phyloP scores from a whole-genome alignment of 2,329 filamentous ascomycete species.

The Sarocladium strictum region DNA sequence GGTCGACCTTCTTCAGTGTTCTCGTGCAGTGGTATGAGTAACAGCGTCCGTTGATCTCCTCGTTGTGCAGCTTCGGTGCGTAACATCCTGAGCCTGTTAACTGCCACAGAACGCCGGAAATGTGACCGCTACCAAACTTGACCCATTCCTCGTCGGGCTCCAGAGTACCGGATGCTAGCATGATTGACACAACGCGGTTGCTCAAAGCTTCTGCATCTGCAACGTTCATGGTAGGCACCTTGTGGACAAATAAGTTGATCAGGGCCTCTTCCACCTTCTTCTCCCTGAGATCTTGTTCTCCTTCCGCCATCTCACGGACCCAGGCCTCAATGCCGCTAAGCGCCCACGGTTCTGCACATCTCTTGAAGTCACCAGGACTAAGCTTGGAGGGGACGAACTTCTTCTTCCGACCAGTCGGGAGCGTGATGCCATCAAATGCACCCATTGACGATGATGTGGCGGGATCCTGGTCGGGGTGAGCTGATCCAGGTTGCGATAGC shows the following conservation, averaged over 20 bases:
- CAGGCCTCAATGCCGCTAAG: slow-evolving; percentile 81
- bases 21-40: slow-evolving; percentile 93
- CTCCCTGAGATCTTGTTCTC: slow-evolving; percentile 80
- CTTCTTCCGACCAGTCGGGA: slow-evolving; percentile 72
- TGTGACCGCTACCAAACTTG: slow-evolving; percentile 73
- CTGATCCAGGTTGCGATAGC: slow-evolving; percentile 43
- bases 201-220: slow-evolving; percentile 89
- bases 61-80: slow-evolving; percentile 72
- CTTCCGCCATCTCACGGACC: slow-evolving; percentile 85
- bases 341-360: slow-evolving; percentile 87
- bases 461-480: slow-evolving; percentile 1
- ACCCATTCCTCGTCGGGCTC: slow-evolving; percentile 96
- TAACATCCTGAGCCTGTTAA: slow-evolving; percentile 90
- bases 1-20: slow-evolving; percentile 88
- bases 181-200: slow-evolving; percentile 67
- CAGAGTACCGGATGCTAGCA: slow-evolving; percentile 73
- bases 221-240: slow-evolving; percentile 97
- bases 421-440: slow-evolving; percentile 74
- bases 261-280: slow-evolving; percentile 83
- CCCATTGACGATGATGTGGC: slow-evolving; percentile 29
- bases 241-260: slow-evolving; percentile 83
- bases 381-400: slow-evolving; percentile 85
- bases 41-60: slow-evolving; percentile 67
- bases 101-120: slow-evolving; percentile 91
- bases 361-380: slow-evolving; percentile 72